Conservation (phyloP, 768 basidiomycete species). For the Amanita inopinata region DNA sequence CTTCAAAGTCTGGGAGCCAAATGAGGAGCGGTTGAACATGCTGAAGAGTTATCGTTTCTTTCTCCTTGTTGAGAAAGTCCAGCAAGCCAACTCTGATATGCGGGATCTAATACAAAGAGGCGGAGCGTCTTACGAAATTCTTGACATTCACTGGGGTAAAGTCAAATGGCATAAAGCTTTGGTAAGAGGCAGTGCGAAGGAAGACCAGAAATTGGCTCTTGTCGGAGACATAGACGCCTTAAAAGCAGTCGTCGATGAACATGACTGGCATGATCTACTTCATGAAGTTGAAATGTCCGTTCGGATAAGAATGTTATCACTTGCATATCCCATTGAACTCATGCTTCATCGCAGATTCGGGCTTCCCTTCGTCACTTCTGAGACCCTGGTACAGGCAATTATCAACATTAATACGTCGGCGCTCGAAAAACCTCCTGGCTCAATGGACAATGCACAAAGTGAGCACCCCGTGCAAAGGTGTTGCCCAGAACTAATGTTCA, state of each 20-base stretch:
- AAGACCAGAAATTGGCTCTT: slow-evolving; percentile 38
- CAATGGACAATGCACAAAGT: slow-evolving; percentile 13
- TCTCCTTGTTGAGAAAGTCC: slow-evolving; percentile 45
- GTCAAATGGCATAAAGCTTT: slow-evolving; percentile 44
- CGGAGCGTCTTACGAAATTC: slow-evolving; percentile 52
- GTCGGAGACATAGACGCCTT: slow-evolving; percentile 42
- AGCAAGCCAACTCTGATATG: slow-evolving; percentile 38
- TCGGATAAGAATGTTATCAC: not conserved
- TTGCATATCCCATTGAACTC: not conserved
- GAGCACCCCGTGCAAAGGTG: too few species aligned
- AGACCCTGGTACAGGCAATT: slow-evolving; percentile 45
- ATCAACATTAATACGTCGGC: slow-evolving; percentile 24
- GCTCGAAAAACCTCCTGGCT: slow-evolving; percentile 15
- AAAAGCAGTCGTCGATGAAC: slow-evolving; percentile 38
- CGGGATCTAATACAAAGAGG: slow-evolving; percentile 47
- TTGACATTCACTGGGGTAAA: slow-evolving; percentile 41
- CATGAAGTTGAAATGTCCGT: slow-evolving; percentile 30
- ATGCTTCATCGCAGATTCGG: slow-evolving; percentile 20
- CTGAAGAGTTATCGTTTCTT: slow-evolving; percentile 47
- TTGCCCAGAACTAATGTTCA: too few species aligned
- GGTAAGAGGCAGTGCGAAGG: slow-evolving; percentile 41
- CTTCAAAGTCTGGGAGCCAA: slow-evolving; percentile 56
- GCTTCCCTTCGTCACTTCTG: slow-evolving; percentile 33
- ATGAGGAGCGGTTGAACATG: slow-evolving; percentile 50
- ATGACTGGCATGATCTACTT: slow-evolving; percentile 44